Evolutionary conservation across 2,329 filamentous ascomycete species (phyloP), one percentile per base, ranked within the genome.

Genomic region (Cladosporium velox): DNA sequence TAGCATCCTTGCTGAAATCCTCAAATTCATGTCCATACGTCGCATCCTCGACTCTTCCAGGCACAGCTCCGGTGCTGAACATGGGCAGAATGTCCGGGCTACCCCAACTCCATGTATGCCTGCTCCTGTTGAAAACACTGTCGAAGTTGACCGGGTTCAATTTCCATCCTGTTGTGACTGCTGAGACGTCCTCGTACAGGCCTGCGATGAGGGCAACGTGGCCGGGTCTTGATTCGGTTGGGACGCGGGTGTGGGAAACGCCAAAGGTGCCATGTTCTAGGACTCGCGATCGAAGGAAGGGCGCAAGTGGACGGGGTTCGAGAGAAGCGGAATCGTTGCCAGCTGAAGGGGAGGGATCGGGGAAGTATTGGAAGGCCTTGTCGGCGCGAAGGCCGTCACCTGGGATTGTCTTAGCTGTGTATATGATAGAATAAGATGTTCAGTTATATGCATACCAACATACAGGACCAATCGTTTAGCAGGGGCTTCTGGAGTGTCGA

Each of bases 41-140:
- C 70, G 90, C 90, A n/a, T 92, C 90, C 78, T 97, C 91, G 1
- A 99, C 91, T 69, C 90, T 86, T 8, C 94, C 93, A 0, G 91
- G 90, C 11, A 91, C 88, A 28, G 95, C 94, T n/a, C 95, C 95
- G 66, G 93, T 86, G 76, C 96, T 89, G 76, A 99, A 99, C 95
- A 99, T 99, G 64, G 91, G 91, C 70, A 99, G 80, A 73, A 99
- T 99, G 79, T 99, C 95, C 1, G 95, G 95, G 75, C 93, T 97
- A 2, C 95, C 95, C 95, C 95, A 99, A 78, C 93, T 97, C 95
- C 95, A 99, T 8, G 96, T 99, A 80, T 99, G 96, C 55, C 90
- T 85, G 76, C 94, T 98, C 69, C 92, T 88, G 77, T 99, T 99
- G 86, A 99, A 99, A 12, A 99, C 93, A 74, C 94, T 98, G 81